Base-by-base conservation (phyloP, 2,329 filamentous ascomycete genomes). In the Apiospora hydei region DNA sequence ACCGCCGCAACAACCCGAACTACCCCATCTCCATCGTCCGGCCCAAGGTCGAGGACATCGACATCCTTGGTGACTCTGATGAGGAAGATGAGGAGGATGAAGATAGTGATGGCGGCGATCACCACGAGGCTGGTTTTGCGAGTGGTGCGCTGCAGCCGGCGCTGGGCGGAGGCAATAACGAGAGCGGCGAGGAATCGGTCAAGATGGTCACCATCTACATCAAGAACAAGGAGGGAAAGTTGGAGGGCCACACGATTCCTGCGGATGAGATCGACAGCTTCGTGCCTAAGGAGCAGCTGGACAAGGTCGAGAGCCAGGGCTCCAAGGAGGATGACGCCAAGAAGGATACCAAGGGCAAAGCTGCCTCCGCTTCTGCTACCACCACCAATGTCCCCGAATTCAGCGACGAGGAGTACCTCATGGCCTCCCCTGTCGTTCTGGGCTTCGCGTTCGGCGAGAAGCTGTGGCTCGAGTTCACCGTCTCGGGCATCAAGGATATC, bases 391-490 rank as follows among this genome's bases (percentile, higher is more conserved):
- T 70, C 67, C 87, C 87, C 1, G 85, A 88, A 26, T 95, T 96
- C 80, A 93, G 88, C 0, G 93, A 96, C 68, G 94, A 97, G 74
- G 93, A 98, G 76, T 92, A 96, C 34, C 85, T 98, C 7, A 92
- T 97, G 68, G 91, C 94, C 1, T 96, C 93, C 1, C 93, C 95
- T 0, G 91, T 97, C 0, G 93, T 97, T 0, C 88, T 97, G 1
- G 95, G 95, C 0, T 98, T 97, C 77, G 90, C 94, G 0, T 97
- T 98, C 80, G 90, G 90, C 0, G 94, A 97, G 82, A 98, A 97
- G 83, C 86, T 94, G 13, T 98, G 95, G 95, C 88, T 97, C 0
- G 94, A 98, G 80, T 94, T 98, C 77, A 91, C 91, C 0, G 91
- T 98, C 26, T 93, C 92, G 0, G 91, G 92, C 0, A 88, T 98